Conservation (phyloP, 768 basidiomycete species). For the Paxillus ammoniavirescens region DNA sequence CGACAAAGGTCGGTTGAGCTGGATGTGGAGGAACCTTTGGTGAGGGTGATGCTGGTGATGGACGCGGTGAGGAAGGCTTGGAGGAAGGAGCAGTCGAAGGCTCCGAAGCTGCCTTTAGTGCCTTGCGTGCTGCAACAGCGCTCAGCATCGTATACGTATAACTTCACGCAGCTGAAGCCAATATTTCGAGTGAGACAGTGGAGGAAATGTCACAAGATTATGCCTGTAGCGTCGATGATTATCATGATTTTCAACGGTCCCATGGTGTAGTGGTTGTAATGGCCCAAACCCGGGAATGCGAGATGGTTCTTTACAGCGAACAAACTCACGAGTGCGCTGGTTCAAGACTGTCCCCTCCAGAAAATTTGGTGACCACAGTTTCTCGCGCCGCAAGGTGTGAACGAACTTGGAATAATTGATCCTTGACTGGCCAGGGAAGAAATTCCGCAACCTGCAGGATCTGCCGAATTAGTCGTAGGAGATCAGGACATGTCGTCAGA, state of each 20-base stretch:
- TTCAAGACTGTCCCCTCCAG: constrained; percentile 93
- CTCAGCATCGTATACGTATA: constrained; percentile 51
- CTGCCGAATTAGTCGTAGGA: constrained; percentile 92
- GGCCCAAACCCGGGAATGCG: constrained; percentile 84
- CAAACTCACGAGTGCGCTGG: constrained; percentile 74
- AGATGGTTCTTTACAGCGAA: constrained; percentile 60
- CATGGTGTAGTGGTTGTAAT: constrained; percentile 74
- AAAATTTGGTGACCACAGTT: constrained; percentile 85
- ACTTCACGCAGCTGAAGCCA: too few species aligned
- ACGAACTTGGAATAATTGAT: constrained; percentile 77
- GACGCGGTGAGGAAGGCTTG: constrained; percentile 7
- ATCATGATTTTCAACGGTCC: background rate
- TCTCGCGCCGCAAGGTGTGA: constrained; percentile 63
- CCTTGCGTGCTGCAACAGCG: constrained; percentile 71
- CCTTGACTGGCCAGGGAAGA: constrained; percentile 88
- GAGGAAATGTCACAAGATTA: too few species aligned
- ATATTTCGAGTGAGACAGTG: too few species aligned
- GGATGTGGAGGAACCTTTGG: background rate
- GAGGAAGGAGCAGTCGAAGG: constrained; percentile 12
- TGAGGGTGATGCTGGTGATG: constrained; percentile 10
- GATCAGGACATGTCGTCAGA: constrained; percentile 83
- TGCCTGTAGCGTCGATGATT: too few species aligned
- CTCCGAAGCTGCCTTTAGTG: constrained; percentile 39
- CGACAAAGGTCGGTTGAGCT: background rate
- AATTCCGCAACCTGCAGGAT: constrained; percentile 88